These are phyloP conservation scores for Ophiostoma novo-ulmi DNA, from an alignment of 2,329 filamentous ascomycete species.

Conservation along the genomic window DNA sequence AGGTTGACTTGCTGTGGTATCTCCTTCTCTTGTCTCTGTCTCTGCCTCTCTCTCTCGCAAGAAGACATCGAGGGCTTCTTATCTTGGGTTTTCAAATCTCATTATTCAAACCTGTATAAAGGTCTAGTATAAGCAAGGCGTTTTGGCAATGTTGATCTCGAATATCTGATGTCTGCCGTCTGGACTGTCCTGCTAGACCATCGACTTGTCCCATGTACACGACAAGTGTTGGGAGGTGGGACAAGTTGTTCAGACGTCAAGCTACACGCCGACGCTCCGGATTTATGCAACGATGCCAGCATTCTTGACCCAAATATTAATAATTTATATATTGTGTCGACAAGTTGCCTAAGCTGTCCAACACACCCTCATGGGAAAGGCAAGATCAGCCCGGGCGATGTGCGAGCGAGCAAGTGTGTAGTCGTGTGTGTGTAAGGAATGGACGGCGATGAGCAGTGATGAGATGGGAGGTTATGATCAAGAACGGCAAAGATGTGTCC, in stretches of 20 bases:
- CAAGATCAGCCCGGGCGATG: background rate
- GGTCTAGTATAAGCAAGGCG: background rate
- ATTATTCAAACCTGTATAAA: background rate
- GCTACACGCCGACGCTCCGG: background rate
- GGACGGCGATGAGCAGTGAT: conserved; percentile 1
- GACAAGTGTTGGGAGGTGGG: background rate
- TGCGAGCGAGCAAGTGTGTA: background rate
- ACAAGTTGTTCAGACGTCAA: background rate
- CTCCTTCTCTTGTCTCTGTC: background rate
- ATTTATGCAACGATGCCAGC: background rate
- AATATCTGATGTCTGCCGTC: background rate
- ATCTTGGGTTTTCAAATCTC: background rate
- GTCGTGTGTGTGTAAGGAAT: background rate
- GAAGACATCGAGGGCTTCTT: background rate
- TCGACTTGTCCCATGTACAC: background rate
- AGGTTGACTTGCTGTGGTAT: background rate
- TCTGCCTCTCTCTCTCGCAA: background rate
- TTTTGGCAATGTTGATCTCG: background rate
- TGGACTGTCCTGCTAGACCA: too few species aligned
- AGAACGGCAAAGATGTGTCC: background rate
- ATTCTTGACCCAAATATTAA: background rate
- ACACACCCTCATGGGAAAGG: conserved; percentile 4
- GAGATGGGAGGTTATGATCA: background rate
- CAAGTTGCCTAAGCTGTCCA: background rate
- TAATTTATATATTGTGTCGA: too few species aligned